Evolutionary conservation across 768 basidiomycete genomes (phyloP), one percentile per base, ranked within the genome.

Genomic region (Suillus ampliporus): DNA sequence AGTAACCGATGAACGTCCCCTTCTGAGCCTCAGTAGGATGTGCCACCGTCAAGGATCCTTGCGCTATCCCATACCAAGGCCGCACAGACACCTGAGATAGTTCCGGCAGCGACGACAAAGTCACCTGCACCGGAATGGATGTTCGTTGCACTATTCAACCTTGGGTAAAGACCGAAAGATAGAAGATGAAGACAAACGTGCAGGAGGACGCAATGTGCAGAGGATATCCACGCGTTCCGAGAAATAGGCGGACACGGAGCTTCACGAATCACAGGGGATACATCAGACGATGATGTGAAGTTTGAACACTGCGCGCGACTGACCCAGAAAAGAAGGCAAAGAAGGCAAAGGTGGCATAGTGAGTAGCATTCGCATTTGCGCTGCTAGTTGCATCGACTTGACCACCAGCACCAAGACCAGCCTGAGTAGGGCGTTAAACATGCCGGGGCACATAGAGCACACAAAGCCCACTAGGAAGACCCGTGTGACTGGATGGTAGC

Each of bases 1-100:
- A 94, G 50, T 92, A 85, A 44, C 84, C 87, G 56, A 94, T 92
- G 75, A 83, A 93, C 35, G 76, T 78, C 19, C 91, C 92, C 74
- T 94, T 94, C 72, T 93, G 85, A 51, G 74, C 70, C 72, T 94
- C 92, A 0, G 90, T 91, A 0, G 91, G 89, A 73, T 93, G 94
- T 4, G 90, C 86, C 74, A 95, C 76, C 86, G 93, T 93, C 62
- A 94, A 78, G 21, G 86, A 88, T n/a, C 91, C 92, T 69, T 94
- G 92, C 1, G 91, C 89, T 0, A 90, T 89, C 92, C 92, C n/a
- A 94, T 11, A 93, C 77, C 48, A 94, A 70, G 23, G 80, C 84
- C 10, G 84, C 91, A 68, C 88, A 91, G 53, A 92, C 64, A n/a
- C 92, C 92, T 23, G 92, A 86, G 61, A 91, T 70, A 47, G 89